These are phyloP conservation scores for Monilinia vaccinii-corymbosi DNA, from an alignment of 2,329 filamentous ascomycete genomes.

Conservation along the genomic window DNA sequence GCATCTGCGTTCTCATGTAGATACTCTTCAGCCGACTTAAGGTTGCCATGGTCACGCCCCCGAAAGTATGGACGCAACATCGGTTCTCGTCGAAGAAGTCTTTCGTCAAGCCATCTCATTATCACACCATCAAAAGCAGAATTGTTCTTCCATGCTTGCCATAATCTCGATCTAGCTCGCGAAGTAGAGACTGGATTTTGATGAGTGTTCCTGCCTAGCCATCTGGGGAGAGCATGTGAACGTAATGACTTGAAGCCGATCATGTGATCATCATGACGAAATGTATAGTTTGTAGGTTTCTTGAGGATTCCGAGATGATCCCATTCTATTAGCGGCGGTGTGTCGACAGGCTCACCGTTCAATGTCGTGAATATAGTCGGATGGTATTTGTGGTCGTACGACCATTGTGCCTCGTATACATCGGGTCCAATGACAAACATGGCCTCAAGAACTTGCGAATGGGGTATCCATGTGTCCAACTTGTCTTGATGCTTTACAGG, in stretches of 20 bases:
- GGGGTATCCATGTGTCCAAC: conserved; percentile 43
- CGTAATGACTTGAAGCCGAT: conserved; percentile 34
- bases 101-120: conserved; percentile 39
- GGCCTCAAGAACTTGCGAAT: conserved; percentile 44
- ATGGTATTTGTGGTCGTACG: conserved; percentile 39
- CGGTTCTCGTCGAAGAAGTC: conserved; percentile 33
- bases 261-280: conserved; percentile 43
- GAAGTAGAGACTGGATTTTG: conserved; percentile 33
- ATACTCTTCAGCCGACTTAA: conserved; percentile 32
- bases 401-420: conserved; percentile 41
- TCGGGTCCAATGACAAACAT: conserved; percentile 43
- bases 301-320: conserved; percentile 34
- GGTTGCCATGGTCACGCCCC: conserved; percentile 33
- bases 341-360: conserved; percentile 40
- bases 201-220: conserved; percentile 31
- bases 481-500: conserved; percentile 40
- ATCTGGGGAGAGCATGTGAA: conserved; percentile 23
- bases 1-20: conserved; percentile 28
- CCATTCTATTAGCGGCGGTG: conserved; percentile 41
- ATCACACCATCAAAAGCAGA: conserved; percentile 37
- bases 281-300: conserved; percentile 35
- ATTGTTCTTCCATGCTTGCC: conserved; percentile 39
- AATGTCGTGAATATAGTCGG: conserved; percentile 37
- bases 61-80: conserved; percentile 33
- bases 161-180: conserved; percentile 34